Conservation (phyloP, 2,329 filamentous ascomycete species). For the Calonectria naviculata region DNA sequence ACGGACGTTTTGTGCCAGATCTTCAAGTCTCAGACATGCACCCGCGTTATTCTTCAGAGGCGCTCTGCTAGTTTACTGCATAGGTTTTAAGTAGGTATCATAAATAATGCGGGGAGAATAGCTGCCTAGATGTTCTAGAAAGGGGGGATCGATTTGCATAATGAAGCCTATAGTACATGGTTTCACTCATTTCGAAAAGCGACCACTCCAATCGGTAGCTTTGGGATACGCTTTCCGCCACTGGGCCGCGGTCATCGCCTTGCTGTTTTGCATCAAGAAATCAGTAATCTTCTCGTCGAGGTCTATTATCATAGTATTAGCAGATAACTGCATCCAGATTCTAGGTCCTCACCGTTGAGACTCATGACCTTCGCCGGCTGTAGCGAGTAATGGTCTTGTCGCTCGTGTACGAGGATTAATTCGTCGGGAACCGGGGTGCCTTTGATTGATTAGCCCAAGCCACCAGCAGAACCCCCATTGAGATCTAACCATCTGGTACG, state of each 20-base stretch:
- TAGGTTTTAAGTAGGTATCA: no score
- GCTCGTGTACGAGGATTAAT: slow-evolving; percentile 36
- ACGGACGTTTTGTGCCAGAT: no score
- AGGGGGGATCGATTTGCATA: no score
- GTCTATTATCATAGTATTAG: slow-evolving; percentile 9
- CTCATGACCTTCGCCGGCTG: slow-evolving; percentile 30
- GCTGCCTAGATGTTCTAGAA: no score
- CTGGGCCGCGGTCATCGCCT: slow-evolving; percentile 10
- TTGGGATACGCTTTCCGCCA: slow-evolving; percentile 22
- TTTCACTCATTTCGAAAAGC: no score
- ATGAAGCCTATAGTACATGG: no score
- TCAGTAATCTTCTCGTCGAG: slow-evolving; percentile 20
- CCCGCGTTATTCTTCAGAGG: no score
- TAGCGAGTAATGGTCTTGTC: slow-evolving; percentile 34
- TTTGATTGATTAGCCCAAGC: background rate
- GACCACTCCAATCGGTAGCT: background rate
- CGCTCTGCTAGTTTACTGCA: no score
- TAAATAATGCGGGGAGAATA: no score
- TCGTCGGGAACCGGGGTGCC: slow-evolving; percentile 32
- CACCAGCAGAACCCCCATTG: background rate
- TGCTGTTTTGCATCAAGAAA: slow-evolving; percentile 16
- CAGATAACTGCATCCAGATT: background rate
- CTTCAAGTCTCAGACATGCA: no score
- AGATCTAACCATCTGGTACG: slow-evolving; percentile 21
- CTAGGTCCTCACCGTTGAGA: background rate